Evolutionary conservation across 805 yeast species (phyloP).

Genomic region (Saccharomycopsis fermentans): DNA sequence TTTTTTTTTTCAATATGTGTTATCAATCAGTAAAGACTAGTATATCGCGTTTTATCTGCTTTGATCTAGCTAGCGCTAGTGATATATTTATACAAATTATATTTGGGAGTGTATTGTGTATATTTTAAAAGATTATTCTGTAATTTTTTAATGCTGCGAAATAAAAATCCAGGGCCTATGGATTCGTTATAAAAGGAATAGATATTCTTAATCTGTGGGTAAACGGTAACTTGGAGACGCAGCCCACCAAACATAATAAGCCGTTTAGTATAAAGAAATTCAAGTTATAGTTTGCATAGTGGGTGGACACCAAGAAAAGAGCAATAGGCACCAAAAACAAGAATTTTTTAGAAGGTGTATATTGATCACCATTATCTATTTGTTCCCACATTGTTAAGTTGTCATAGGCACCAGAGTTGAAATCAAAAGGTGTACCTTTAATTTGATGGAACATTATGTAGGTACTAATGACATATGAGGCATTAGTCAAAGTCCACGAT

Average conservation of each 20-base stretch:
- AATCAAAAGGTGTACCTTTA: conserved; percentile 95
- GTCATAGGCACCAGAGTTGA: conserved; percentile 93
- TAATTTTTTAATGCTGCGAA: too few species aligned
- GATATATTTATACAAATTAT: too few species aligned
- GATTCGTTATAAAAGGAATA: conserved; percentile 35
- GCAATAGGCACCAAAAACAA: conserved; percentile 87
- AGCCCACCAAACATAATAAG: conserved; percentile 73
- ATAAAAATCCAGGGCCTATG: not conserved
- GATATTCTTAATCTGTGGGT: conserved; percentile 69
- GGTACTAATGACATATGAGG: conserved; percentile 82
- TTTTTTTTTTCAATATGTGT: too few species aligned
- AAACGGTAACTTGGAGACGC: conserved; percentile 82
- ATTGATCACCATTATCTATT: conserved; percentile 84
- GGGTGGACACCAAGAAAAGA: conserved; percentile 77
- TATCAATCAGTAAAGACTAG: too few species aligned
- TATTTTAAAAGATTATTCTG: too few species aligned
- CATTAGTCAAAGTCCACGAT: conserved; percentile 90
- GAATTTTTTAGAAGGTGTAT: conserved; percentile 93
- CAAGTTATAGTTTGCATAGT: conserved; percentile 78
- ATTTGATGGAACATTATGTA: conserved; percentile 95
- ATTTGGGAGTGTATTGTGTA: too few species aligned
- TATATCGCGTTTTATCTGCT: too few species aligned
- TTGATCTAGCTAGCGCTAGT: too few species aligned
- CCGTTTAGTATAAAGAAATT: conserved; percentile 71
- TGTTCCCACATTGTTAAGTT: conserved; percentile 98